These are phyloP conservation scores for Euclidium syriacum DNA, from an alignment of 345 rosid genomes.

Conservation along the genomic window DNA sequence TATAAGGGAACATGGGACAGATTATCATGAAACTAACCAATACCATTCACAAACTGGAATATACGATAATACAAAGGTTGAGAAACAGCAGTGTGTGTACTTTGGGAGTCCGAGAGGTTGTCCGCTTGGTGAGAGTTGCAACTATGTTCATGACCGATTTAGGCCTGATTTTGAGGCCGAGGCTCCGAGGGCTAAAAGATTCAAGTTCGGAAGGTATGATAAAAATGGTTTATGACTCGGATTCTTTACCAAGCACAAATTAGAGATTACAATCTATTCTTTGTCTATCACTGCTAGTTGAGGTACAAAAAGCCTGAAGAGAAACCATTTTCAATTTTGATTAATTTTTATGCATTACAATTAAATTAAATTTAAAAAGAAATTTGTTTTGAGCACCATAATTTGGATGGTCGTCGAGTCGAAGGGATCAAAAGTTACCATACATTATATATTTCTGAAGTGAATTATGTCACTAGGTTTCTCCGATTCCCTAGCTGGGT, in stretches of 20 bases:
- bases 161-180: constrained; percentile 19
- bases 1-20: constrained; percentile 60
- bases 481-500: too few species aligned
- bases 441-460: too few species aligned
- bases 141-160: constrained; percentile 37
- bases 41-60: constrained; percentile 13
- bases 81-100: constrained; percentile 38
- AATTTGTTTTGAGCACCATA: not conserved
- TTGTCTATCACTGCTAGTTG: not conserved
- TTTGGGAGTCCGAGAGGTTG: constrained; percentile 47
- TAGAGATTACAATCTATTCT: not conserved
- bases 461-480: too few species aligned
- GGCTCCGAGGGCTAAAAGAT: constrained; percentile 41
- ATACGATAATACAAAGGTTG: constrained; percentile 17
- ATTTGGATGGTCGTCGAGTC: not conserved
- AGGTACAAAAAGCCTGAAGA: not conserved
- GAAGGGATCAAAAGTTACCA: too few species aligned
- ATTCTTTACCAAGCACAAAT: not conserved
- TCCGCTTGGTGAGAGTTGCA: constrained; percentile 41
- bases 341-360: not conserved
- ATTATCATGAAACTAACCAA: constrained; percentile 24
- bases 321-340: constrained; percentile 1
- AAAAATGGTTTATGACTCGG: not conserved
- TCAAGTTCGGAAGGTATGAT: constrained; percentile 29
- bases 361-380: not conserved